Evolutionary conservation across 768 basidiomycete species (phyloP), one percentile per base, ranked within the genome.

Genomic region (Cantharellus anzutake): DNA sequence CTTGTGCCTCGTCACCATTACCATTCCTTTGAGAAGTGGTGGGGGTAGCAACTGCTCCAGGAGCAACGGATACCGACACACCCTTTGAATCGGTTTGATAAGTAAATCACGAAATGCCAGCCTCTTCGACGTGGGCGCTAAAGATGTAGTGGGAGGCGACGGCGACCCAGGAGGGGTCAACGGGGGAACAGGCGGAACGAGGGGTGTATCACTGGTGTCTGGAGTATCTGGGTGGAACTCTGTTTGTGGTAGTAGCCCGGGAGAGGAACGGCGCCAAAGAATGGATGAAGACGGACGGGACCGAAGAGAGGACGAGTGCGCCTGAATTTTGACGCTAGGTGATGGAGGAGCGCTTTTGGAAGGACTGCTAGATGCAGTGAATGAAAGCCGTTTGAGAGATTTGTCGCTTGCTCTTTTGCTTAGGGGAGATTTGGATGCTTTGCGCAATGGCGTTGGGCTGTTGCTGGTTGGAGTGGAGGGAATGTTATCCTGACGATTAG

Each of bases 51-150:
- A 76, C 65, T 86, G 82, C 60, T 82, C 83, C 51, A 99, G 78
- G 4, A 99, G 76, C 57, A 98, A 77, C 16, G 92, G 90, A 67
- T 99, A 99, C 65, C 84, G 87, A 78, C 93, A 97, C 56, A 99
- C 84, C 57, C 92, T 76, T 70, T 99, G 94, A 14, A 97, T 78
- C n/a, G 94, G 94, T 70, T 91, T 91, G 72, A 99, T 97, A 72
- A 97, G 77, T 68, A 92, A 92, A 71, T 98, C 94, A 64, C 80
- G 72, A 69, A 75, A 68, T 59, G 69, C 70, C 5, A 75, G 63
- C 7, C 59, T 57, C 44, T 40, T 38, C 7, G 61, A 14, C 51
- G 58, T 58, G 40, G 56, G 40, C 7, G 58, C 40, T 29, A 34
- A 16, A 11, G 38, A 20, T n/a, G 42, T 29, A 35, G 62, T 41